Conservation (phyloP, 2,329 filamentous ascomycete genomes). For the Leptodontidium sp. region DNA sequence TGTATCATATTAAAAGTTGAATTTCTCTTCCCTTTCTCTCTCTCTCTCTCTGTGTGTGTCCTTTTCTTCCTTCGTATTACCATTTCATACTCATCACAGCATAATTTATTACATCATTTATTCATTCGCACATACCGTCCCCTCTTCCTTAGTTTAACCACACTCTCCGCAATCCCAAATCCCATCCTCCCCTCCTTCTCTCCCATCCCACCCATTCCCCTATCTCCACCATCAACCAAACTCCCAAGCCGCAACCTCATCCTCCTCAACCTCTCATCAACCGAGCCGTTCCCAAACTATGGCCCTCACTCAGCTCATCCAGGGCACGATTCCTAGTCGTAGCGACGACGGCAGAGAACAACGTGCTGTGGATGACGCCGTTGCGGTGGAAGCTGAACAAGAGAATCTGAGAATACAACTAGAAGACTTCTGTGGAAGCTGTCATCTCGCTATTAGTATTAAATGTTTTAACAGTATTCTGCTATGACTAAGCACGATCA, state of each 20-base stretch:
- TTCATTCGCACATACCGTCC: constrained; percentile 4
- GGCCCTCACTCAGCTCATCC: constrained; percentile 13
- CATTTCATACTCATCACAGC: not conserved
- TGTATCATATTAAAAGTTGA: no score
- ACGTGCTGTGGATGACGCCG: constrained; percentile 31
- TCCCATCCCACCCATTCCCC: not conserved
- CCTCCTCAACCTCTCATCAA: not conserved
- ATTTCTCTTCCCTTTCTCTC: no score
- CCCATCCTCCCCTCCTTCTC: not conserved
- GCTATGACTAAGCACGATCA: no score
- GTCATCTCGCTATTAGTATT: no score
- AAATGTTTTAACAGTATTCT: no score
- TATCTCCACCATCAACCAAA: not conserved
- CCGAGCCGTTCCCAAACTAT: constrained; percentile 20
- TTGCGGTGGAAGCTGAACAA: constrained; percentile 25
- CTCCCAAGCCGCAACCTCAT: constrained; percentile 17
- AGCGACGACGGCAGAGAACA: constrained; percentile 34
- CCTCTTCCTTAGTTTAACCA: constrained; percentile 5
- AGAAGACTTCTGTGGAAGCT: no score
- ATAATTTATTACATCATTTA: no score
- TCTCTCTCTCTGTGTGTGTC: no score
- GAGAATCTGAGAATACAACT: no score
- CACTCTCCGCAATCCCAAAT: constrained; percentile 8
- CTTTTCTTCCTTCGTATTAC: not conserved
- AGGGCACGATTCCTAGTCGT: constrained; percentile 31